Percentiles rank a stretch among this genome's conserved stretches.
phyloP scores from a whole-genome alignment of 1,284 basidiomycete genomes.

The Pholiota adiposa region DNA sequence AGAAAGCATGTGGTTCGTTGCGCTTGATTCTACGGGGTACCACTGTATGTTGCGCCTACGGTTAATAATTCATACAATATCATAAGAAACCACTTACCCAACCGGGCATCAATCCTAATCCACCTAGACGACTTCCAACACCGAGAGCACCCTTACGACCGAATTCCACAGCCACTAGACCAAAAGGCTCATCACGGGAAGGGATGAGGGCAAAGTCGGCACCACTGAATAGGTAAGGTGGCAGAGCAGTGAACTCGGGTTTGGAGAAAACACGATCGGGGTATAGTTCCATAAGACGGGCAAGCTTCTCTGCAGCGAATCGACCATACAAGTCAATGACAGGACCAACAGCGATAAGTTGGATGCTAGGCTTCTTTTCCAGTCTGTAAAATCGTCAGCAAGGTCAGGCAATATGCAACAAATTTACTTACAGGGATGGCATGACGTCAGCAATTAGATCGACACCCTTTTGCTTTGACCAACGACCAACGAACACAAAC shows the following conservation, averaged over 20 bases:
- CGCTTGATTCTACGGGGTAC: conserved; percentile 93
- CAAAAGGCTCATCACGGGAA: conserved; percentile 93
- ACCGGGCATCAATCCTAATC: conserved; percentile 94
- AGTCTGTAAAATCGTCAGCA: conserved; percentile 48
- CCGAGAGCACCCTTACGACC: conserved; percentile 94
- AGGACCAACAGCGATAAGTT: conserved; percentile 87
- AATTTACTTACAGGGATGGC: conserved; percentile 72
- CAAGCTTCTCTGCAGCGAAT: conserved; percentile 91
- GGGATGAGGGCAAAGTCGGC: conserved; percentile 94
- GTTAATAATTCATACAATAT: conserved; percentile 3
- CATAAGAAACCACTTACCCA: conserved; percentile 65
- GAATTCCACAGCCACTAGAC: conserved; percentile 93
- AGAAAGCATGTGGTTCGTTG: conserved; percentile 93
- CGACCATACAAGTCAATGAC: conserved; percentile 94
- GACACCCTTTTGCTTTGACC: conserved; percentile 97
- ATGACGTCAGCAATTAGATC: conserved; percentile 94
- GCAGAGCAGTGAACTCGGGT: conserved; percentile 92
- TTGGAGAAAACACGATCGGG: conserved; percentile 92
- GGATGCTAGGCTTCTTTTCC: conserved; percentile 85
- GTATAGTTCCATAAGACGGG: conserved; percentile 91
- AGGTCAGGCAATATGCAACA: conserved; percentile 12
- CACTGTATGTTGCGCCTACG: conserved; percentile 61
- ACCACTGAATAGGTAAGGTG: conserved; percentile 90
- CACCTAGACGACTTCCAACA: conserved; percentile 90
- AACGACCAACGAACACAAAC: conserved; percentile 94